Percentiles rank a stretch among this genome's conserved stretches.
These are phyloP conservation scores for Thielaviopsis ethacetica DNA, from an alignment of 2,329 filamentous ascomycete species.

Conservation along the genomic window DNA sequence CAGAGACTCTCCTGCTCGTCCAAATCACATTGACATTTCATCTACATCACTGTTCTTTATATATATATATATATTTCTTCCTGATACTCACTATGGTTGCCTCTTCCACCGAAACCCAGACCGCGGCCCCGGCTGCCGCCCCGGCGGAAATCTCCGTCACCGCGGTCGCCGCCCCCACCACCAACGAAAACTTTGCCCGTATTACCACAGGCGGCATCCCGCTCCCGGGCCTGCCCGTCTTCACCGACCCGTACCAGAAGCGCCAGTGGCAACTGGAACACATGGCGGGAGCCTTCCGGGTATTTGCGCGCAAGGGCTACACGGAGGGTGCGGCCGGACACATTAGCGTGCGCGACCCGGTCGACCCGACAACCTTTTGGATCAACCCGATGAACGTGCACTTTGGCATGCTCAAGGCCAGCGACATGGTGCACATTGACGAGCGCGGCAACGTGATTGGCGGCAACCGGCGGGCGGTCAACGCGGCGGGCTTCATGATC, in stretches of 20 bases:
- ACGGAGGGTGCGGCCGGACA: conserved; percentile 49
- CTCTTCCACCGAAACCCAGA: not conserved
- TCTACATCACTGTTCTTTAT: not conserved
- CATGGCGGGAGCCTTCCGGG: conserved; percentile 29
- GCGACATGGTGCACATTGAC: conserved; percentile 46
- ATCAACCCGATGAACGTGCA: conserved; percentile 47
- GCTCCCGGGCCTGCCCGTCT: conserved; percentile 5
- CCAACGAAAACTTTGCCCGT: conserved; percentile 9
- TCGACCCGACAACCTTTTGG: conserved; percentile 43
- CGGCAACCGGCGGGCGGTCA: conserved; percentile 38
- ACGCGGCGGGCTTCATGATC: conserved; percentile 46
- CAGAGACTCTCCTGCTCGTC: not conserved
- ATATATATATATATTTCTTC: not conserved
- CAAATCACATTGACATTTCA: no score
- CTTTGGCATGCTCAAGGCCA: conserved; percentile 43
- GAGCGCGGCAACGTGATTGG: conserved; percentile 41
- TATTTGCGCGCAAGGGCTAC: conserved; percentile 29
- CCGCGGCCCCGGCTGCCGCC: not conserved
- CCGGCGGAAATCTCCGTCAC: not conserved
- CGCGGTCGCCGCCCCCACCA: not conserved
- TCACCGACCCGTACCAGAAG: conserved; percentile 15
- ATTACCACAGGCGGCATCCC: conserved; percentile 7
- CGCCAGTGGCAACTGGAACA: conserved; percentile 23
- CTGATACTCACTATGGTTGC: not conserved
- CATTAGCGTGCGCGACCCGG: conserved; percentile 46